Evolutionary conservation across 1,284 basidiomycete species (phyloP), one percentile per base, ranked within the genome.

Genomic region (Heterobasidion irregulare): DNA sequence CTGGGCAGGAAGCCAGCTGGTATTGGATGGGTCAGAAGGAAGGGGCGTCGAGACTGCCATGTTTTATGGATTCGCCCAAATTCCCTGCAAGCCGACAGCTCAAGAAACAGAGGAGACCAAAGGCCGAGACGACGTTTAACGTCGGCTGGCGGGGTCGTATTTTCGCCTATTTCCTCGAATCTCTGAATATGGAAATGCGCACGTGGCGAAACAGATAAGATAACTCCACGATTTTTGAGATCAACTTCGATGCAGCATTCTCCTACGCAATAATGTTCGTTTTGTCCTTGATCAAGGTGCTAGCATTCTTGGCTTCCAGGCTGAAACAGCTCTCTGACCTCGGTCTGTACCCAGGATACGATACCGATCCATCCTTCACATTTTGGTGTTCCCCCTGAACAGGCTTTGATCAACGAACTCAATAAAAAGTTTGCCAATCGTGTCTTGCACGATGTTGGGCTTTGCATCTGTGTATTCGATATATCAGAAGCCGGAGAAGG

Each of bases 351-450:
- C 12, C 54, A 85, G 83, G 84, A 95, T 69, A 94, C 88, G 1
- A 82, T 94, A 50, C 79, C 86, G 5, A 76, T 95, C 13, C 84
- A 89, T 55, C 89, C 92, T 2, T 76, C 78, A 8, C 79, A 89
- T 60, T 94, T 94, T 62, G 84, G 81, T 2, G 73, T 81, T 2
- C 84, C 86, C 0, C 76, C 82, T 47, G 85, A 86, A 52, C 81
- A 86, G 50, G 88, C 89, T 0, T 78, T 94, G 56, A 84, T 78
- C 6, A 79, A 84, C 53, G 90, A 92, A 66, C 77, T 94, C 60
- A 93, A 95, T 75, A 88, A 89, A 69, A 97, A 97, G 68, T 98
- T 95, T 62, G 89, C 95, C 8, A 98, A 98, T 70, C 83, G 87
- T 61, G 86, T 98, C 44, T 75, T 98, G n/a, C 89, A 93, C 61